Evolutionary conservation across 768 basidiomycete genomes (phyloP), one percentile per base, ranked within the genome.

Genomic region (Multifurca ochricompacta): DNA sequence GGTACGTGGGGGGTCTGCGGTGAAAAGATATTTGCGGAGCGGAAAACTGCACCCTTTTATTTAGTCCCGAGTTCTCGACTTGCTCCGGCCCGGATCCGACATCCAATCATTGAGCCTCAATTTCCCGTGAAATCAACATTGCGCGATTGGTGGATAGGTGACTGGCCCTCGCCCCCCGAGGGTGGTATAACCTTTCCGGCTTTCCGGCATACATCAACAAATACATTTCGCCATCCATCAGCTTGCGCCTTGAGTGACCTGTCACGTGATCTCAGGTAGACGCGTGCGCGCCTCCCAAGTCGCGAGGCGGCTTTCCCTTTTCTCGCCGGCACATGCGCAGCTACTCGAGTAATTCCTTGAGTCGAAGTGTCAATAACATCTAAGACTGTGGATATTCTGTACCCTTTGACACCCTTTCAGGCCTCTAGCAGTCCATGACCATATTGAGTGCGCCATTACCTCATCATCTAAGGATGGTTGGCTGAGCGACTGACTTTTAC

Each of bases 11-110:
- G 42, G 35, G 54, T 34, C 23, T 43, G 32, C n/a, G 36, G 27
- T 14, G 49, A 51, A 23, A 43, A 35, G 32, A 23, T 28, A 21
- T 6, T 6, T 7, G 30, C n/a, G n/a, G n/a, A n/a, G n/a, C n/a
- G 4, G 13, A 8, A 18, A 13, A 18, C 10, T 11, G 46, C 18
- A 39, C 31, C 36, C 19, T 51, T 52, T 56, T 52, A 31, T 52
- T 42, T 30, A 25, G 18, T 41, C 21, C 34, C 25, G 39, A 8
- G 10, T 54, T 9, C 55, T n/a, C 50, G 50, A 57, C 3, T 9
- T 36, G 27, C 19, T 52, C 56, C 56, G 56, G 56, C 50, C 56
- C 51, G 56, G 39, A 18, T 31, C 41, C 39, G 31, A 18, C 50
- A 30, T 3, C 56, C 56, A 57, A 57, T 57, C 51, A 28, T 37